Conservation (phyloP, 345 rosid genomes). For the Ceriops tagal region DNA sequence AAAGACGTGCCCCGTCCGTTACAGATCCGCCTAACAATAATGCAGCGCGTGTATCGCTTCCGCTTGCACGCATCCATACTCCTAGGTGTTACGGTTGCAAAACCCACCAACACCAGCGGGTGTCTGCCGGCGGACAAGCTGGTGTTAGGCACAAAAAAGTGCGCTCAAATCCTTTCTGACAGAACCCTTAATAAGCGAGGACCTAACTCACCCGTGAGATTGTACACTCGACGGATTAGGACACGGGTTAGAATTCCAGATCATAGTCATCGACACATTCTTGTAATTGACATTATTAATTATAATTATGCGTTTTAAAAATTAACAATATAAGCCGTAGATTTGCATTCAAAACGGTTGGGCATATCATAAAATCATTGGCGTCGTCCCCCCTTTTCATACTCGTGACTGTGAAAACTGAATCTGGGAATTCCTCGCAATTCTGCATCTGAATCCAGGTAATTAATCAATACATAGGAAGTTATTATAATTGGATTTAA, state of each 20-base stretch:
- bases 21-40: neutral
- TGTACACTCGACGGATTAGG: conserved; percentile 32
- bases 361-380: too few species aligned
- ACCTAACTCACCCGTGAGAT: conserved; percentile 38
- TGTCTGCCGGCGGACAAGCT: too few species aligned
- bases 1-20: neutral
- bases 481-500: neutral
- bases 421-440: too few species aligned
- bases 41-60: conserved; percentile 8
- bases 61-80: neutral
- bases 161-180: conserved; percentile 11
- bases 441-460: too few species aligned
- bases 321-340: too few species aligned
- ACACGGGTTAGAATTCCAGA: neutral
- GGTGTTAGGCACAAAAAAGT: conserved; percentile 5
- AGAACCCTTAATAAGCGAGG: neutral
- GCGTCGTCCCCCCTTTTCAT: too few species aligned
- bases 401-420: too few species aligned
- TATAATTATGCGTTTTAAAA: too few species aligned
- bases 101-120: conserved; percentile 30
- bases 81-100: conserved; percentile 23
- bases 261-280: neutral
- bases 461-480: neutral
- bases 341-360: too few species aligned
- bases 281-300: too few species aligned